A percentile compares a stretch with the other conserved stretches of the same genome.
Evolutionary conservation across 192 early-diverging fungal species (phyloP).

Genomic region (Geranomyces variabilis): DNA sequence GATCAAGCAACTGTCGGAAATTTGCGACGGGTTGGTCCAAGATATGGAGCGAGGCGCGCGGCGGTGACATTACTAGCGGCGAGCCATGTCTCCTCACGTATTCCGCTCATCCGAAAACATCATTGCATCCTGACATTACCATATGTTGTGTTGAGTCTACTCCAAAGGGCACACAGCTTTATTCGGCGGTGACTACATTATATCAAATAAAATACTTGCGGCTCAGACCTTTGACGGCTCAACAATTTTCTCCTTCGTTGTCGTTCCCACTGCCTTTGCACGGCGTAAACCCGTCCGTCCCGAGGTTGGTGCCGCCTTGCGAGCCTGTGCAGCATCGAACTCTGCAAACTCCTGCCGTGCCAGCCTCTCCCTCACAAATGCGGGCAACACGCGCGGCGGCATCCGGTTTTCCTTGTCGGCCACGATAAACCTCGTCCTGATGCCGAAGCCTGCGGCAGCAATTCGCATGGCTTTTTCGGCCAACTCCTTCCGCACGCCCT

Average conservation of each 20-base stretch:
- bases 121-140: too few relatives aligned
- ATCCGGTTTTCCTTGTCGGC: conserved; percentile 18
- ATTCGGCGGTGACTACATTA: too few relatives aligned
- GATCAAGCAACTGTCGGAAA: conserved; percentile 43
- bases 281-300: too few relatives aligned
- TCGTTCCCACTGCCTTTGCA: too few relatives aligned
- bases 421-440: conserved; percentile 69
- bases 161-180: too few relatives aligned
- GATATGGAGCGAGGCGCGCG: conserved; percentile 24
- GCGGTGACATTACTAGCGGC: too few relatives aligned
- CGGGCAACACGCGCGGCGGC: conserved; percentile 41
- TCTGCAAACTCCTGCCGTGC: conserved; percentile 17
- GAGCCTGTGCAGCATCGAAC: conserved; percentile 19
- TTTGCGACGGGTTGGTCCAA: conserved; percentile 48
- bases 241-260: too few relatives aligned
- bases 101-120: too few relatives aligned
- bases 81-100: too few relatives aligned
- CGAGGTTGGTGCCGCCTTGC: neutral
- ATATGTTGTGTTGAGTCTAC: too few relatives aligned
- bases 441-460: conserved; percentile 65
- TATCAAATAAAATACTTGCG: too few relatives aligned
- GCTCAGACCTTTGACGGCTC: too few relatives aligned
- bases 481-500: conserved; percentile 78
- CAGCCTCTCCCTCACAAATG: conserved; percentile 35
- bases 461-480: conserved; percentile 77